Conservation (phyloP, 768 basidiomycete species). For the Leucocoprinus leucothites region DNA sequence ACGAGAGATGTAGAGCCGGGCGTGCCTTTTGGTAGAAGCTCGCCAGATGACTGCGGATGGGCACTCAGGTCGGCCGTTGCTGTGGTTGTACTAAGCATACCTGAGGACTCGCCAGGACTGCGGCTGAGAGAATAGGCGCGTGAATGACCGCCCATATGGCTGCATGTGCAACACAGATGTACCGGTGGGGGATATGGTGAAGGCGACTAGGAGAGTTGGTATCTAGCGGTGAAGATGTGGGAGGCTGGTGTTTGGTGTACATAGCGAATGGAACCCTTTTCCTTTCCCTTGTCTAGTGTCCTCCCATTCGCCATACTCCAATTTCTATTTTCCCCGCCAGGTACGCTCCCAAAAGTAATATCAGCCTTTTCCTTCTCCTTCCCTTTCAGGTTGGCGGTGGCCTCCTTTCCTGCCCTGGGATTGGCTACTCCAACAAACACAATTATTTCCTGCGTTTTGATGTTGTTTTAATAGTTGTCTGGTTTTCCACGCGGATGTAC, state of each 20-base stretch:
- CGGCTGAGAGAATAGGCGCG: slow-evolving; percentile 2
- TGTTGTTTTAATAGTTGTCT: slow-evolving; percentile 6
- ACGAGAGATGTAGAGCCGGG: slow-evolving; percentile 14
- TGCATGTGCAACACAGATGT: not conserved
- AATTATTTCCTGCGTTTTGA: not conserved
- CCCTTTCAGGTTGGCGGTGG: slow-evolving; percentile 1
- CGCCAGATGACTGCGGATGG: slow-evolving; percentile 13
- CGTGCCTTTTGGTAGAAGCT: slow-evolving; percentile 16
- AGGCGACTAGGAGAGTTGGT: slow-evolving; percentile 4
- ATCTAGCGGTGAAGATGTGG: slow-evolving; percentile 4
- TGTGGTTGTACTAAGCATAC: not conserved
- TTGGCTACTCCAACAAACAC: not conserved
- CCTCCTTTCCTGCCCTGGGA: not conserved
- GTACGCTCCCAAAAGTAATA: not conserved
- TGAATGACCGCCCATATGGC: not conserved
- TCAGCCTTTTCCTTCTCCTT: slow-evolving; percentile 18
- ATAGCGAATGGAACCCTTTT: slow-evolving; percentile 10
- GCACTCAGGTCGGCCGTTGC: slow-evolving; percentile 4
- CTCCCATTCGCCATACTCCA: not conserved
- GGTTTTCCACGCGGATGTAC: slow-evolving; percentile 1
- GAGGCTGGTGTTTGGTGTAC: slow-evolving; percentile 8
- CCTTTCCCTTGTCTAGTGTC: slow-evolving; percentile 12
- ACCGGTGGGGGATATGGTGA: not conserved
- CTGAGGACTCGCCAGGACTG: not conserved
- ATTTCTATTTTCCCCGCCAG: not conserved